Base-by-base conservation (phyloP, 805 yeast genomes). In the Suhomyces tanzawaensis region DNA sequence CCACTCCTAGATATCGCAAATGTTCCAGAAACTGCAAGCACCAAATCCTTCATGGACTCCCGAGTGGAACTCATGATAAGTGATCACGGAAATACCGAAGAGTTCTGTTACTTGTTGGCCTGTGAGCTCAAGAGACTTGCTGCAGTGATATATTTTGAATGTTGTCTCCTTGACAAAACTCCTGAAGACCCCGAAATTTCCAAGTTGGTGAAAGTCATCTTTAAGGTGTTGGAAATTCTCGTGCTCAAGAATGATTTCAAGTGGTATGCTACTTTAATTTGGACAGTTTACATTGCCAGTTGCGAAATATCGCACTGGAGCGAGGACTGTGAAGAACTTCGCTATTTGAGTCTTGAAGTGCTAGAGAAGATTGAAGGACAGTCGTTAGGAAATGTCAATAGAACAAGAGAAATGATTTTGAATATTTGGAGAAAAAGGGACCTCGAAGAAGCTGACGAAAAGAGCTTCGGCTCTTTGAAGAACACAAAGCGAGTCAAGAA, bases 351-450 rank as follows among this genome's bases (percentile, higher is more conserved):
- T 3, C 47, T 62, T 29, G 45, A 44, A 32, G 37, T 60, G 22
- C 43, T 62, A 19, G 57, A 55, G 14, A 50, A 50, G 33, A 40
- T 60, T 16, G 58, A 58, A 29, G 15, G 13, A 4, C 40, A 44
- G 34, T 57, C 57, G 22, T 48, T 58, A 41, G 66, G 67, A 3
- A 60, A 57, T 31, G 60, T 58, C 2, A 44, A 45, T 13, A 51
- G 43, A 42, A 54, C 59, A 6, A 43, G 50, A 14, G 45, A 50
- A 4, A 49, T 57, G 4, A 44, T 62, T 2, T 26, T 45, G 36
- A 41, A 44, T 24, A 50, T 55, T 13, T 62, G 67, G 67, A 58
- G 58, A 30, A 47, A 42, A 34, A 44, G 67, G 19, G 66, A 60
- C 36, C 44, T 58, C 39, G 42, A 45, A 27, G 44, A 45, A 22